These are phyloP conservation scores for Colletotrichum lini DNA, from an alignment of 2,329 filamentous ascomycete species.

Conservation along the genomic window DNA sequence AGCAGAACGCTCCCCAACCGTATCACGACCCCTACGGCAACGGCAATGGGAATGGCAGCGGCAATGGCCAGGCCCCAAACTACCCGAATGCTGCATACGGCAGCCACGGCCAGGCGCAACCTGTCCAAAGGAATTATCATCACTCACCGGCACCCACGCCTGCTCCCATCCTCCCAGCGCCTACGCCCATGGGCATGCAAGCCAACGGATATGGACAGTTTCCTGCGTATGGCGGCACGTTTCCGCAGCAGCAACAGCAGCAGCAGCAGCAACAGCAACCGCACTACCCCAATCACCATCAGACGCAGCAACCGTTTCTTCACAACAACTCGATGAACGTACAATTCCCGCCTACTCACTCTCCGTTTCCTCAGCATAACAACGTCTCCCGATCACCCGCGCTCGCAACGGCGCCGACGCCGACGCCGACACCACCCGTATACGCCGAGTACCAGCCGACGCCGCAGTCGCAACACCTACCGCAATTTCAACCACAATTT, in stretches of 20 bases:
- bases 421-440: slow-evolving; percentile 3
- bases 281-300: slow-evolving; percentile 23
- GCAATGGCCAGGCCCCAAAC: slow-evolving; percentile 41
- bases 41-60: slow-evolving; percentile 40
- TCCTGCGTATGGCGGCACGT: slow-evolving; percentile 44
- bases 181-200: slow-evolving; percentile 45
- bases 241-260: slow-evolving; percentile 47
- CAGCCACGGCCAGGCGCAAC: slow-evolving; percentile 47
- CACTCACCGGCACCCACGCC: slow-evolving; percentile 47
- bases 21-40: slow-evolving; percentile 35
- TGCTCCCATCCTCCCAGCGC: slow-evolving; percentile 46
- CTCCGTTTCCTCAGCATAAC: slow-evolving; percentile 27
- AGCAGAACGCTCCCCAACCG: slow-evolving; percentile 47
- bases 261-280: slow-evolving; percentile 44
- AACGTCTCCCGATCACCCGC: slow-evolving; percentile 32
- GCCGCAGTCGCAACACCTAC: slow-evolving; percentile 42
- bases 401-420: slow-evolving; percentile 31
- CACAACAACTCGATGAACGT: slow-evolving; percentile 33
- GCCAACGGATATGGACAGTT: slow-evolving; percentile 41
- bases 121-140: slow-evolving; percentile 47
- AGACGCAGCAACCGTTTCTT: slow-evolving; percentile 31
- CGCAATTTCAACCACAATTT: slow-evolving; percentile 33
- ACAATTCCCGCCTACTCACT: slow-evolving; percentile 31
- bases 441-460: slow-evolving; percentile 33
- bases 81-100: slow-evolving; percentile 40